Evolutionary conservation across 1,284 basidiomycete genomes (phyloP).

Genomic region (Sphaerobolus stellatus): DNA sequence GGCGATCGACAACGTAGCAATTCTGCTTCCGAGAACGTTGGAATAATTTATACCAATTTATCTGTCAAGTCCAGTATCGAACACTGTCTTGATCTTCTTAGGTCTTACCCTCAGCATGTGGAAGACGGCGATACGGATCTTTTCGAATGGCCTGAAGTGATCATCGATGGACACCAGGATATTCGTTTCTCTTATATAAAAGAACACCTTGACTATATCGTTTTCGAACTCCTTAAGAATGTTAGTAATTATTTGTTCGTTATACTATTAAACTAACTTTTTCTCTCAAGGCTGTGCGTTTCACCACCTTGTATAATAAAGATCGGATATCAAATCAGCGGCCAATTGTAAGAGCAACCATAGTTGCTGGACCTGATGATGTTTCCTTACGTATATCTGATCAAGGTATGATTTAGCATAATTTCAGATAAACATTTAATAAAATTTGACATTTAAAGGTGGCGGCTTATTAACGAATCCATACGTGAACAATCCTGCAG

Average conservation of each 20-base stretch:
- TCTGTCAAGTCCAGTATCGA: constrained; percentile 71
- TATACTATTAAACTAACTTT: not conserved
- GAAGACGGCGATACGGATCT: constrained; percentile 40
- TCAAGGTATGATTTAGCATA: constrained; percentile 52
- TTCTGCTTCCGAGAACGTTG: constrained; percentile 66
- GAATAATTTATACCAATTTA: constrained; percentile 81
- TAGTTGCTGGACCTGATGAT: constrained; percentile 69
- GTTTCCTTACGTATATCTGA: constrained; percentile 82
- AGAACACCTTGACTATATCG: constrained; percentile 89
- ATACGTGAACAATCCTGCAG: constrained; percentile 59
- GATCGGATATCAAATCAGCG: constrained; percentile 29
- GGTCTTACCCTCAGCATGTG: constrained; percentile 45
- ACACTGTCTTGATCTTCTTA: constrained; percentile 63
- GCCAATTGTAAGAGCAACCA: constrained; percentile 70
- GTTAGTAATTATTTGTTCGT: no score
- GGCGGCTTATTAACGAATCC: constrained; percentile 57
- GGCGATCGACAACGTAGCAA: constrained; percentile 51
- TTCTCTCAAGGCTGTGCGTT: constrained; percentile 61
- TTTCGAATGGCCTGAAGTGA: constrained; percentile 60
- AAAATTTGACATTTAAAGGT: constrained; percentile 42
- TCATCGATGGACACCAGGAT: constrained; percentile 72
- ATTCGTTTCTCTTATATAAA: constrained; percentile 82
- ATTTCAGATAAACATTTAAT: constrained; percentile 11
- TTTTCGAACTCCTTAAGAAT: constrained; percentile 88
- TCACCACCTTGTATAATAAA: constrained; percentile 53